Evolutionary conservation across 2,329 filamentous ascomycete species (phyloP), one percentile per base, ranked within the genome.

Genomic region (Diplodia scrobiculata): DNA sequence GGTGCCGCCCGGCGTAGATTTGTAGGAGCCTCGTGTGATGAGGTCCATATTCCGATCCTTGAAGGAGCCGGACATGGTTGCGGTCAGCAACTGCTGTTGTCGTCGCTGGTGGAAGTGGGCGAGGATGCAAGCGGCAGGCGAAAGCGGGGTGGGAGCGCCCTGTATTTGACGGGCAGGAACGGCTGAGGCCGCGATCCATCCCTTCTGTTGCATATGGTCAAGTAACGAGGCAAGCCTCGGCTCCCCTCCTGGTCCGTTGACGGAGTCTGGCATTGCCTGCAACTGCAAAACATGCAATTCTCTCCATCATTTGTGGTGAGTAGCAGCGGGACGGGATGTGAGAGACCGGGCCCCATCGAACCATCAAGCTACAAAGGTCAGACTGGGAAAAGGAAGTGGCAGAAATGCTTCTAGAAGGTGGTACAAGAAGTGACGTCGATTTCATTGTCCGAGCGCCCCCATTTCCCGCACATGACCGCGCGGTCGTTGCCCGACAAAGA

Each of bases 11-110:
- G 76, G 76, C 6, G 77, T 79, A 11, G 77, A 68, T 14, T 74
- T 72, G 67, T 81, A 77, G 69, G 76, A 75, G 63, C 80, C 80
- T 38, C 81, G 79, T 2, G 73, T 70, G 54, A 79, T 78, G 48
- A 81, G 72, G 62, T 78, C 76, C 5, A 21, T 2, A 25, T 52
- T 19, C 17, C 64, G 54, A 21, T 60, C 47, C 21, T 66, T 52
- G 19, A 27, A 19, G 45, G 11, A 52, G 47, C 47, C 45, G 27
- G 50, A 54, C 64, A 66, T 66, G 45, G 45, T 60, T 41, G 48
- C 60, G 29, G 34, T 45, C 17, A 5, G n/a, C 41, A 19, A n/a
- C 38, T n/a, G 38, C 3, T 36, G 34, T 3, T 36, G 34, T 36
- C 34, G 34, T 36, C 9, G 34, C 34, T 11, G 34, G 27, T 19